Percentiles rank a stretch among this genome's conserved stretches.
Conservation (phyloP, 257 asterid genomes). For the Anisodus tanguticus region DNA sequence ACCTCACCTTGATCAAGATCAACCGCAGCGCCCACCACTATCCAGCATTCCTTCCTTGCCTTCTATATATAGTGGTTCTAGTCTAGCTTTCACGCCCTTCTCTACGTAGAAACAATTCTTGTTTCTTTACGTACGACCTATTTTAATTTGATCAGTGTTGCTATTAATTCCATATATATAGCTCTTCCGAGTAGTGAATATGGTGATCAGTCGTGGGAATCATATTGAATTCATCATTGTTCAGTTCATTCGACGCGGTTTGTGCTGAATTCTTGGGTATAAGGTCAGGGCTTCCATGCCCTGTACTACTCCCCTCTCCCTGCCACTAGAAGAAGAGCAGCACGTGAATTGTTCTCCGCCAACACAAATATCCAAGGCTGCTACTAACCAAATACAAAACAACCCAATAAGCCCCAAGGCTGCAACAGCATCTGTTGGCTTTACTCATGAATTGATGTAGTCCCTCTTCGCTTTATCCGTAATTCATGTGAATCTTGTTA, state of each 20-base stretch:
- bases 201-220: background rate
- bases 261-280: slow-evolving; percentile 44
- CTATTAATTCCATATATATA: too few relatives aligned
- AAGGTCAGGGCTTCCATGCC: background rate
- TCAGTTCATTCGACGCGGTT: slow-evolving; percentile 53
- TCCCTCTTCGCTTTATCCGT: background rate
- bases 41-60: background rate
- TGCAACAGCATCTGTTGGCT: background rate
- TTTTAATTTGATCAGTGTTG: too few relatives aligned
- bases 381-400: background rate
- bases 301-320: background rate
- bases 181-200: background rate
- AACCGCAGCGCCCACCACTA: background rate
- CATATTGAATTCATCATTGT: slow-evolving; percentile 42
- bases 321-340: background rate
- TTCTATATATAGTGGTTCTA: background rate
- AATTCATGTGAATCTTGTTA: background rate
- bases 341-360: background rate
- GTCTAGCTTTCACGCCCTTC: background rate
- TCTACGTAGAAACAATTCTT: background rate
- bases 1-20: background rate
- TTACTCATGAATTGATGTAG: background rate
- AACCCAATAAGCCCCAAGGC: background rate
- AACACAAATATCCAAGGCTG: background rate
- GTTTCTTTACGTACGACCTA: too few relatives aligned